Conservation (phyloP, 306 rosid species). For the Ormosia emarginata region DNA sequence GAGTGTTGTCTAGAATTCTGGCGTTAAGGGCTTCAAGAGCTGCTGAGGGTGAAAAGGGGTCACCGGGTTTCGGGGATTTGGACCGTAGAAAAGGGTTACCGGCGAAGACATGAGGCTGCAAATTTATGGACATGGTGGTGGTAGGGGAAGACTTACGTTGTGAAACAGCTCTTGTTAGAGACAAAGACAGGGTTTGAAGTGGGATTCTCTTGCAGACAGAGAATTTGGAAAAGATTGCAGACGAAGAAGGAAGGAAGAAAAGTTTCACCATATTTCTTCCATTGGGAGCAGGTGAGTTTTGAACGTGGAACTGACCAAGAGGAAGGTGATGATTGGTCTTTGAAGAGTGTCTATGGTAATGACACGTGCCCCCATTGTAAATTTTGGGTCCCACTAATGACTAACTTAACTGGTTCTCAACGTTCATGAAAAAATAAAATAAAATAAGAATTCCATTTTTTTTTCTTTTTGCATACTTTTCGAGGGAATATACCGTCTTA, state of each 20-base stretch:
- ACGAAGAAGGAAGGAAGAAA: conserved; percentile 26
- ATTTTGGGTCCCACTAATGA: neutral
- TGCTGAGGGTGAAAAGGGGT: conserved; percentile 52
- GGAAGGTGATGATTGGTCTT: conserved; percentile 14
- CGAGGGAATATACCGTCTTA: too few relatives aligned
- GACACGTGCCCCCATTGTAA: conserved; percentile 27
- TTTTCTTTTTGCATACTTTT: neutral
- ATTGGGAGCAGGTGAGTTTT: conserved; percentile 13
- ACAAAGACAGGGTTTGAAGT: neutral
- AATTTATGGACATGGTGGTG: conserved; percentile 51
- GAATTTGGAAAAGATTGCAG: conserved; percentile 6
- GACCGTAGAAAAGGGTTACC: conserved; percentile 54
- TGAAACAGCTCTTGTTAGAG: conserved; percentile 8
- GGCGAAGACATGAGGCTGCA: conserved; percentile 59
- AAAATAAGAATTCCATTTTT: neutral
- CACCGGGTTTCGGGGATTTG: conserved; percentile 43
- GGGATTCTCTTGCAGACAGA: conserved; percentile 10
- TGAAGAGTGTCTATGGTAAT: neutral
- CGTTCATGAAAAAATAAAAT: neutral
- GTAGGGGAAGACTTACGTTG: neutral
- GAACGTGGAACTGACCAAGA: neutral
- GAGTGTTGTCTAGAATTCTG: conserved; percentile 37
- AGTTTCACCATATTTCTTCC: conserved; percentile 24
- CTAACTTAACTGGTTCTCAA: neutral
- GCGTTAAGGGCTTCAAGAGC: conserved; percentile 63